Base-by-base conservation (phyloP, 2,329 filamentous ascomycete genomes). In the Phyllachora maydis region DNA sequence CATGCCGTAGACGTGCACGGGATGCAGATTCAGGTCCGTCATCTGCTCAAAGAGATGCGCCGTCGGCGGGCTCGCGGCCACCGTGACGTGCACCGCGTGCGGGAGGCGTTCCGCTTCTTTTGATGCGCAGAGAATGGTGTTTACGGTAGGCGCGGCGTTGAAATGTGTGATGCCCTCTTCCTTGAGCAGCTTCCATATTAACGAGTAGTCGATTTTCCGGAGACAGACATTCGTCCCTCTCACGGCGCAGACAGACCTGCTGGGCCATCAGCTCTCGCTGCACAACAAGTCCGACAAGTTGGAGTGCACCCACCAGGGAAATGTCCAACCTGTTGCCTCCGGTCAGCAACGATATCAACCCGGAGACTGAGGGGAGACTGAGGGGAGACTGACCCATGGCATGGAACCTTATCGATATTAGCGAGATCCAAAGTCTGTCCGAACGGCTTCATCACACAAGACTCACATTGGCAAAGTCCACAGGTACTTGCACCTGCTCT, bases 221-320 rank as follows among this genome's bases (percentile, higher is more conserved):
- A 98, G 56, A 38, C 83, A 93, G 43, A 92, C 82, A 45, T 95
- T 82, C 3, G 85, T 90, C n/a, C 85, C 88, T 30, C 88, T 62
- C 4, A 88, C 82, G 2, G 82, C 81, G 8, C 81, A 90, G n/a
- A n/a, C n/a, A n/a, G n/a, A n/a, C n/a, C n/a, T n/a, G n/a, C n/a
- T n/a, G n/a, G n/a, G n/a, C n/a, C n/a, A n/a, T n/a, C n/a, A n/a
- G n/a, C n/a, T n/a, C n/a, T n/a, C n/a, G n/a, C n/a, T n/a, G n/a
- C n/a, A n/a, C n/a, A n/a, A n/a, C n/a, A n/a, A n/a, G n/a, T n/a
- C n/a, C n/a, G n/a, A n/a, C n/a, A n/a, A n/a, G n/a, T n/a, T n/a
- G n/a, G n/a, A n/a, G n/a, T n/a, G n/a, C n/a, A 93, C 64, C 2
- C 83, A 65, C 88, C 83, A 92, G 0, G 81, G 81, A 37, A 85